These are phyloP conservation scores for Lotmaria passim DNA, from an alignment of 208 protist species.

Conservation along the genomic window DNA sequence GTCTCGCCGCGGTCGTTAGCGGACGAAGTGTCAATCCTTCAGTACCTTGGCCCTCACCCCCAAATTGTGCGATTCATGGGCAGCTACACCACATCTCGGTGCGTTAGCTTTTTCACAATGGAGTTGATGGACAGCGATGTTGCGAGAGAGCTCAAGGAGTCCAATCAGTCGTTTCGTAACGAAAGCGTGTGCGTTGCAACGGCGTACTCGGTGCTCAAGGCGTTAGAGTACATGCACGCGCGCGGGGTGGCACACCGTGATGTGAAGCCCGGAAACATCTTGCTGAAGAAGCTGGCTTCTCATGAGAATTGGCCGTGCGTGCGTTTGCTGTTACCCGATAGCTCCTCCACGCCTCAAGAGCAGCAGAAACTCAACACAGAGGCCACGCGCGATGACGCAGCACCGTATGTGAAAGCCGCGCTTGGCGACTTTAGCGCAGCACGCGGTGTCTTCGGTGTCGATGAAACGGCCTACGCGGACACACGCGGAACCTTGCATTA, in stretches of 20 bases:
- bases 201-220: conserved; percentile 52
- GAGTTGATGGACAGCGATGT: conserved; percentile 88
- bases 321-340: not conserved
- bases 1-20: not conserved
- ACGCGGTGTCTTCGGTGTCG: conserved; percentile 38
- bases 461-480: conserved; percentile 22
- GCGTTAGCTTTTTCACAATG: conserved; percentile 64
- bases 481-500: conserved; percentile 78
- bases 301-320: conserved; percentile 25
- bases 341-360: not conserved
- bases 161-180: conserved; percentile 44
- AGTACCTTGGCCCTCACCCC: conserved; percentile 63
- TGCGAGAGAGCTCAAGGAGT: conserved; percentile 57
- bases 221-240: conserved; percentile 66
- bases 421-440: conserved; percentile 84
- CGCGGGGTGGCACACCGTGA: conserved; percentile 74
- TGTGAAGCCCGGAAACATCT: conserved; percentile 86
- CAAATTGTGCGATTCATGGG: conserved; percentile 71
- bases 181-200: conserved; percentile 49
- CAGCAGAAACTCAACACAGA: not conserved
- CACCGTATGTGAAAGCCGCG: conserved; percentile 40
- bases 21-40: conserved; percentile 57
- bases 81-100: conserved; percentile 45
- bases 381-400: not conserved
- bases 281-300: conserved; percentile 46